Evolutionary conservation across 1,284 basidiomycete species (phyloP).

Genomic region (Cerrena zonata): DNA sequence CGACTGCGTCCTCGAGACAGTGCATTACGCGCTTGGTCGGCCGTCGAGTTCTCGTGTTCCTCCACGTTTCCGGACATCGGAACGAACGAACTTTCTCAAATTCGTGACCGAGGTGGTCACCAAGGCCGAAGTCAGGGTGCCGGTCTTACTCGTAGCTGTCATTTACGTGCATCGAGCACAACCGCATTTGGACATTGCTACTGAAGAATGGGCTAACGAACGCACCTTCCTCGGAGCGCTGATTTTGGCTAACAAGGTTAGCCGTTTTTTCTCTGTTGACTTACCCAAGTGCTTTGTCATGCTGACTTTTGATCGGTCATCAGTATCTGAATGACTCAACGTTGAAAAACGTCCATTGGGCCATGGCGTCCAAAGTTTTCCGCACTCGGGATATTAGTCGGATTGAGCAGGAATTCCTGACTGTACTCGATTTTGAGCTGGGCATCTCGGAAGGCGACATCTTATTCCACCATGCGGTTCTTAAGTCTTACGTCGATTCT

Average conservation of each 20-base stretch:
- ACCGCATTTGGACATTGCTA: conserved; percentile 66
- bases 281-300: background rate
- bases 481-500: background rate
- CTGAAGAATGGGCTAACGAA: conserved; percentile 75
- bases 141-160: conserved; percentile 57
- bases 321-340: conserved; percentile 7
- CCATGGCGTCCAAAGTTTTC: conserved; percentile 44
- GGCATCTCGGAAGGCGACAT: conserved; percentile 49
- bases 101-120: conserved; percentile 62
- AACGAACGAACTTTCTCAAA: conserved; percentile 49
- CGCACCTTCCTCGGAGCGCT: conserved; percentile 69
- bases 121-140: conserved; percentile 61
- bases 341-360: conserved; percentile 10
- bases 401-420: conserved; percentile 62
- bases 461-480: conserved; percentile 40
- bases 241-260: conserved; percentile 68
- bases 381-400: conserved; percentile 57
- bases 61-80: conserved; percentile 38
- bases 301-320: background rate
- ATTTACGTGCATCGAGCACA: conserved; percentile 68
- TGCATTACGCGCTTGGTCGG: conserved; percentile 65
- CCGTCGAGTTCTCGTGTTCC: conserved; percentile 50
- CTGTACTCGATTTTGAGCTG: conserved; percentile 57
- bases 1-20: conserved; percentile 60
- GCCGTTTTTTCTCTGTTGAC: conserved; percentile 15